Conservation (phyloP, 2,329 filamentous ascomycete species). For the Colletotrichum gloeosporioides region DNA sequence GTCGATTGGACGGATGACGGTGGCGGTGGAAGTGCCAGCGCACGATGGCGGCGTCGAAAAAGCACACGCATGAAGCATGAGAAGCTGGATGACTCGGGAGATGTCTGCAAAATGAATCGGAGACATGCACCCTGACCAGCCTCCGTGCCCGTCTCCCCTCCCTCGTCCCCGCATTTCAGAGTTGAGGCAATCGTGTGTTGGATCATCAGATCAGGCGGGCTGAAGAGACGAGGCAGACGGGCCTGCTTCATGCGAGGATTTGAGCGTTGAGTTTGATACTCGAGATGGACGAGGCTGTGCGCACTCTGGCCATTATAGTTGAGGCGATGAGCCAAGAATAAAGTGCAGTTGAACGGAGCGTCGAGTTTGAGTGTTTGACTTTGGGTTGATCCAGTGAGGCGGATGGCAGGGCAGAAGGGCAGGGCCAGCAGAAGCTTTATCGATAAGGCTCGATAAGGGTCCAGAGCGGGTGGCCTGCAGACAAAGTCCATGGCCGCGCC, state of each 20-base stretch:
- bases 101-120: conserved; percentile 6
- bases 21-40: conserved; percentile 18
- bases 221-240: neutral
- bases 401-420: neutral
- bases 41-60: neutral
- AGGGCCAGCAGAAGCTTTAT: neutral
- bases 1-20: conserved; percentile 1
- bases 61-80: neutral
- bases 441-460: conserved; percentile 9
- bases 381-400: neutral
- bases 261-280: neutral
- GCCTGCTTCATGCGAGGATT: neutral
- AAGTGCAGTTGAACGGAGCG: neutral
- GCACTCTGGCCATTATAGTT: neutral
- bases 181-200: neutral
- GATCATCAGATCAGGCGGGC: neutral
- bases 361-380: neutral
- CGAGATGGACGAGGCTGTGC: neutral
- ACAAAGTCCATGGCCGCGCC: neutral
- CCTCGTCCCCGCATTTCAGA: conserved; percentile 13
- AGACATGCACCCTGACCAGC: neutral
- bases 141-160: neutral
- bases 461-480: neutral
- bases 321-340: neutral
- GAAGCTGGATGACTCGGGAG: conserved; percentile 11